Percentiles rank a stretch among this genome's conserved stretches.
These are phyloP conservation scores for Micromonas pusilla DNA, from an alignment of 139 green algal species.

Conservation along the genomic window DNA sequence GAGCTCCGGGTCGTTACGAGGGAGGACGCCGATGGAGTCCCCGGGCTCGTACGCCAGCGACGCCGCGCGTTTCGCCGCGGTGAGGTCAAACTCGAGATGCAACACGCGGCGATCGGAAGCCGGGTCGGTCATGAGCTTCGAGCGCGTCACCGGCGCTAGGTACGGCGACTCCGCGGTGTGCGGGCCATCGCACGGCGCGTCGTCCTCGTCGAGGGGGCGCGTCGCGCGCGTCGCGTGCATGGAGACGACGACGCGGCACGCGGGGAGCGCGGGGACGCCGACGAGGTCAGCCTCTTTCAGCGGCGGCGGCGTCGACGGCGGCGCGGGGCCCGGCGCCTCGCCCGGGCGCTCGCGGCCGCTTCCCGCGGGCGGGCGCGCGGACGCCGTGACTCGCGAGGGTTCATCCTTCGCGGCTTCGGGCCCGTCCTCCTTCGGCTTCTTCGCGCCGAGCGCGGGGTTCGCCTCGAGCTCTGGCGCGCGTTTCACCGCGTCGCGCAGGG, in stretches of 20 bases:
- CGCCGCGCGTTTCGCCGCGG: neutral
- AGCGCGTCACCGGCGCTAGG: neutral
- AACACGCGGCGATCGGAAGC: conserved; percentile 56
- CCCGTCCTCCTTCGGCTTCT: neutral
- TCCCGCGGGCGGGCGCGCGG: too few relatives aligned
- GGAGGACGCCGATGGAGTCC: conserved; percentile 76
- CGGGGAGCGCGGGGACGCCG: conserved; percentile 59
- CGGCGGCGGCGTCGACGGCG: too few relatives aligned
- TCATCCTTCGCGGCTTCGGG: neutral
- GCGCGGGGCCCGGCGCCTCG: too few relatives aligned
- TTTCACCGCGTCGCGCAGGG: conserved; percentile 41
- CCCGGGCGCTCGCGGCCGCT: too few relatives aligned
- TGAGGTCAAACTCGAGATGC: conserved; percentile 68
- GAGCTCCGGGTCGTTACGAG: conserved; percentile 56
- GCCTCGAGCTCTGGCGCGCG: neutral
- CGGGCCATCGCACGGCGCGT: neutral
- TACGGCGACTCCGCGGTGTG: neutral
- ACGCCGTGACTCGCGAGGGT: too few relatives aligned
- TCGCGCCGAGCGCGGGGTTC: neutral
- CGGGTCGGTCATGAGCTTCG: conserved; percentile 23
- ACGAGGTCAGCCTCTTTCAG: conserved; percentile 36
- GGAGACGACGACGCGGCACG: conserved; percentile 27
- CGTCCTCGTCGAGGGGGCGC: neutral
- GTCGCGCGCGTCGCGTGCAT: neutral
- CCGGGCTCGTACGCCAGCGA: conserved; percentile 59